Base-by-base conservation (phyloP, 495 filamentous ascomycete species). In the Neurospora cerealis region DNA sequence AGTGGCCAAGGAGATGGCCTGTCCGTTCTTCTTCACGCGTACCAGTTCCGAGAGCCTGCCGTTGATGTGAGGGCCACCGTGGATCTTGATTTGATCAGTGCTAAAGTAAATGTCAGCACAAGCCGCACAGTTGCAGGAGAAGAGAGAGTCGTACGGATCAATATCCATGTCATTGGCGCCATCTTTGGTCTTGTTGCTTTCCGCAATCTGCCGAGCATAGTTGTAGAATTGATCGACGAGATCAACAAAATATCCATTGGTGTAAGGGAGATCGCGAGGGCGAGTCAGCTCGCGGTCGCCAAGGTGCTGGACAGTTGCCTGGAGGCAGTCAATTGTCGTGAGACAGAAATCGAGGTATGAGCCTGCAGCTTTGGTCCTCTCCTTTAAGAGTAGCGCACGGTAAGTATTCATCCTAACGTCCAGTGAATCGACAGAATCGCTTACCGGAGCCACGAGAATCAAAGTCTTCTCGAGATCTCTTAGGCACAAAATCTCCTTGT, bases 231-330 rank as follows among this genome's bases (percentile, higher is more conserved):
- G 93, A 77, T 93, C 92, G 78, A 95, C 87, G 72, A 97, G 91
- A 85, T 98, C 95, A 79, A 97, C 89, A 78, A 97, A 97, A 85
- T 98, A 98, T 74, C 90, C 90, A 86, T 90, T 92, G 88, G 89
- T 93, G 85, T 97, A 98, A 41, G 93, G 93, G 73, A 90, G 89
- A 80, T 98, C 95, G 80, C 89, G 83, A 54, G 93, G 91, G 75
- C 92, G 88, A 62, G 90, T 91, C 79, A 92, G 90, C 80, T 98
- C 95, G 74, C 88, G 88, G 77, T 93, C 93, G 84, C 88, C 90
- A 21, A 97, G 85, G 80, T 89, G 88, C 77, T 92, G 89, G 79
- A 93, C 91, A 15, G 93, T 93, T 38, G 92, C 90, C 81, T 94
- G 91, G 71, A 97, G 88, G 83, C 92, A 93, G 81, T 90, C 90